phyloP scores from a whole-genome alignment of 176 grass and related monocot genomes.

The Ensete glaucum region DNA sequence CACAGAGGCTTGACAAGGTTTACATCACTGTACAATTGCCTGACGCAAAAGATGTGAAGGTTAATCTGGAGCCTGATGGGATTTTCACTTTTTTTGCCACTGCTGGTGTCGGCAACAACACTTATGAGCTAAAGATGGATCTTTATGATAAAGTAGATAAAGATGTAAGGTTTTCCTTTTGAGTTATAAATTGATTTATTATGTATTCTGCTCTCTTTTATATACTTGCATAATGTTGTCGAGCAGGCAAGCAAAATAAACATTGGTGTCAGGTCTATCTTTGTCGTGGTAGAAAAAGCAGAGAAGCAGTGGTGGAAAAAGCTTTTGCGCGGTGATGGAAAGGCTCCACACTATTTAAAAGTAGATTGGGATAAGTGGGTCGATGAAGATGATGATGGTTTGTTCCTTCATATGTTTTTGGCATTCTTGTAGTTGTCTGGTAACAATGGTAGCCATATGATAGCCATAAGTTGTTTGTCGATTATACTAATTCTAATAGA shows the following conservation, averaged over 20 bases:
- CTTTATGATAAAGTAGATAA: constrained; percentile 82
- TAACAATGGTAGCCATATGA: constrained; percentile 21
- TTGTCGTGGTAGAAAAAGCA: constrained; percentile 59
- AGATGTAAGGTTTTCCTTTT: constrained; percentile 36
- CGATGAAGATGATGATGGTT: constrained; percentile 79
- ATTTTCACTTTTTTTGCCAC: constrained; percentile 79
- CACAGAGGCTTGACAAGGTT: constrained; percentile 83
- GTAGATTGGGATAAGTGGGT: constrained; percentile 99
- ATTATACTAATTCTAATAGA: background rate
- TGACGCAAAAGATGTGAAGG: constrained; percentile 83
- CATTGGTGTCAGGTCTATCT: constrained; percentile 57
- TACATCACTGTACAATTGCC: constrained; percentile 78
- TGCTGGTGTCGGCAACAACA: constrained; percentile 41
- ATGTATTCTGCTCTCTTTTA: no score
- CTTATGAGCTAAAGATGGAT: constrained; percentile 66
- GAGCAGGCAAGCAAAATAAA: constrained; percentile 81
- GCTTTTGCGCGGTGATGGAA: constrained; percentile 52
- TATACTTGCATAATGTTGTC: background rate
- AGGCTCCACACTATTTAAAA: constrained; percentile 66
- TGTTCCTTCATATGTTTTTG: no score
- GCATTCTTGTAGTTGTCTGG: no score
- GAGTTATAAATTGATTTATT: background rate
- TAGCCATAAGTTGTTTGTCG: constrained; percentile 4
- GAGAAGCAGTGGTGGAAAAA: constrained; percentile 89
- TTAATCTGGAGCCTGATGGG: constrained; percentile 83